phyloP scores from a whole-genome alignment of 2,329 filamentous ascomycete genomes.

The Ophiostoma montium region DNA sequence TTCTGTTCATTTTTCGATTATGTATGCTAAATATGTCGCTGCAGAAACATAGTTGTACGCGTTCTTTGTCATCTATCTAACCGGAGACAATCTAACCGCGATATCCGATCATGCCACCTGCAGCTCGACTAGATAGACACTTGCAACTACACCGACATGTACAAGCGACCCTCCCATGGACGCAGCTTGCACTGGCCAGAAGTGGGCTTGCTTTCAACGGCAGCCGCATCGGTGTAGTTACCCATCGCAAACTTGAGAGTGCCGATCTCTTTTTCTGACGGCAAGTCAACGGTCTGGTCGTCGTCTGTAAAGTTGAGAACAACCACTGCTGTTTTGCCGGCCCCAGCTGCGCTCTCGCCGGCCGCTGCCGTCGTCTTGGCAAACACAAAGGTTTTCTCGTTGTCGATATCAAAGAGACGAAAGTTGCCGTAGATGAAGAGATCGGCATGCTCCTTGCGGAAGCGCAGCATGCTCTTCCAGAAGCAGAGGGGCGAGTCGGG shows the following conservation, averaged over 20 bases:
- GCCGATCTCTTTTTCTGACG: conserved; percentile 12
- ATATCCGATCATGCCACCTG: too few relatives aligned
- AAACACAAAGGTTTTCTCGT: conserved; percentile 31
- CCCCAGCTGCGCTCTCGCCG: background rate
- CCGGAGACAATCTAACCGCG: too few relatives aligned
- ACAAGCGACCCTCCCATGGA: conserved; percentile 24
- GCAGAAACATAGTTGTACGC: too few relatives aligned
- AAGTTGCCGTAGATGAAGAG: conserved; percentile 49
- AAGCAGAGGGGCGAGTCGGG: conserved; percentile 40
- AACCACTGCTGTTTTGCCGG: conserved; percentile 18
- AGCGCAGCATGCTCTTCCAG: conserved; percentile 41
- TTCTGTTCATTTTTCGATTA: too few relatives aligned
- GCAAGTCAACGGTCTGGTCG: conserved; percentile 20
- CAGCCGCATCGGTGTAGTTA: conserved; percentile 19
- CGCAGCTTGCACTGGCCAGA: conserved; percentile 14
- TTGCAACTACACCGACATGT: conserved; percentile 13
- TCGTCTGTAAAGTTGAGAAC: conserved; percentile 29
- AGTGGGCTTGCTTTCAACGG: conserved; percentile 5
- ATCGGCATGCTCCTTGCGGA: conserved; percentile 41
- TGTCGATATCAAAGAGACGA: conserved; percentile 33
- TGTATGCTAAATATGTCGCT: too few relatives aligned
- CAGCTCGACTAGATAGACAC: too few relatives aligned
- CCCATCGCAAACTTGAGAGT: conserved; percentile 15
- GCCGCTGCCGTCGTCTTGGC: conserved; percentile 21
- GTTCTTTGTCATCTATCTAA: too few relatives aligned